Evolutionary conservation across 768 basidiomycete genomes (phyloP).

Genomic region (Chalciporus piperatus): DNA sequence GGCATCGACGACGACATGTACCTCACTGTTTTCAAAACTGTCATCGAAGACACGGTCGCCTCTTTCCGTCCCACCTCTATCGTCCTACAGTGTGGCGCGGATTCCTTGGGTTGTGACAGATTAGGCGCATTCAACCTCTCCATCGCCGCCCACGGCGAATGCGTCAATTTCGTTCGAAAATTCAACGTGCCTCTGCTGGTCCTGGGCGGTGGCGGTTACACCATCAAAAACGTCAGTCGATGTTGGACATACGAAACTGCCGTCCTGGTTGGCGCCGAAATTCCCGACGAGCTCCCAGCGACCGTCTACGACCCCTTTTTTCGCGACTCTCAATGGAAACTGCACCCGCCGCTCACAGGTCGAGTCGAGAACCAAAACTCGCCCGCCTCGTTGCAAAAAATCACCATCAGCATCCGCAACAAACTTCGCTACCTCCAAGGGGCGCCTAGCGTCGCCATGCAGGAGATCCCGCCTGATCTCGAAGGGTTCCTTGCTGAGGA

Average conservation of each 20-base stretch:
- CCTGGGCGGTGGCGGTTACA: conserved; percentile 94
- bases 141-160: conserved; percentile 97
- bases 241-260: conserved; percentile 99
- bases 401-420: conserved; percentile 80
- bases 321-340: conserved; percentile 84
- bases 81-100: conserved; percentile 96
- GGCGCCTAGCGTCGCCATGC: conserved; percentile 95
- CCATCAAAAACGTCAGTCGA: conserved; percentile 94
- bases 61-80: conserved; percentile 87
- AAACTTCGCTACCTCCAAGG: conserved; percentile 91
- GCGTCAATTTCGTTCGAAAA: conserved; percentile 93
- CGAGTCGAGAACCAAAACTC: conserved; percentile 94
- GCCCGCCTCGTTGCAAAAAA: conserved; percentile 75
- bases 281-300: conserved; percentile 83
- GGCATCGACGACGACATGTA: conserved; percentile 99
- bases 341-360: conserved; percentile 89
- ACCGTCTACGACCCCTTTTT: conserved; percentile 95
- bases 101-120: conserved; percentile 91
- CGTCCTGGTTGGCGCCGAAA: conserved; percentile 77
- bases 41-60: conserved; percentile 90
- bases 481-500: conserved; percentile 75
- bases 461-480: conserved; percentile 92
- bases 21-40: conserved; percentile 89
- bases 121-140: conserved; percentile 97
- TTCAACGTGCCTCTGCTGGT: conserved; percentile 90